These are phyloP conservation scores for Mycena rosella DNA, from an alignment of 768 basidiomycete genomes.

Conservation along the genomic window DNA sequence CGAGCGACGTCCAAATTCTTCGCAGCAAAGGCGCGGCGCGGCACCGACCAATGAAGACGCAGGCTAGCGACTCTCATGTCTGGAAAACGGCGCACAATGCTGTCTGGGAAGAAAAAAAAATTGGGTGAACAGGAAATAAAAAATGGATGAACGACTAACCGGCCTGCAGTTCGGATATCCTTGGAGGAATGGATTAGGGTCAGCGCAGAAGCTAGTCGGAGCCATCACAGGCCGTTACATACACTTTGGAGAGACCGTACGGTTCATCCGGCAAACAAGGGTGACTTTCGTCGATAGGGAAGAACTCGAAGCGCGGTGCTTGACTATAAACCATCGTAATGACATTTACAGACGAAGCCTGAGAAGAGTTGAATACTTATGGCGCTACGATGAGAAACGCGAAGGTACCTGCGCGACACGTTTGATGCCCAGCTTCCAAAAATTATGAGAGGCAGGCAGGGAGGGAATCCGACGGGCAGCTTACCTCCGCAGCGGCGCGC, in stretches of 20 bases:
- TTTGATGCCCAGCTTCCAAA: conserved; percentile 64
- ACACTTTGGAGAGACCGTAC: conserved; percentile 79
- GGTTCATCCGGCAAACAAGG: conserved; percentile 75
- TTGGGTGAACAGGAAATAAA: neutral
- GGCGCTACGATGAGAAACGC: neutral
- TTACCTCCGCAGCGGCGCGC: conserved; percentile 78
- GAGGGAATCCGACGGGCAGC: too few relatives aligned
- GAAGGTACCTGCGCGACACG: conserved; percentile 60
- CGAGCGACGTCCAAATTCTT: conserved; percentile 41
- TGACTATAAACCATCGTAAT: conserved; percentile 63
- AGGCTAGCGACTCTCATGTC: conserved; percentile 75
- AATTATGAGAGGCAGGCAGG: neutral
- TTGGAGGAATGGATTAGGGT: neutral
- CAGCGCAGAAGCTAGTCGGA: neutral
- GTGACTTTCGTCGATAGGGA: conserved; percentile 78
- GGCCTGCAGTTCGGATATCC: conserved; percentile 78
- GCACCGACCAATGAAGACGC: conserved; percentile 69
- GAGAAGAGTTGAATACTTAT: neutral
- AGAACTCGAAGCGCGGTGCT: conserved; percentile 63
- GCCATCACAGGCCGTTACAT: conserved; percentile 35
- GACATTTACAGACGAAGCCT: conserved; percentile 75
- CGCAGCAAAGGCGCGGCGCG: conserved; percentile 51
- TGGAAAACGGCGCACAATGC: conserved; percentile 72
- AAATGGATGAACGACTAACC: conserved; percentile 10
- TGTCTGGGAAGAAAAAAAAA: conserved; percentile 45